Conservation (phyloP, 2,329 filamentous ascomycete genomes). For the Clonostachys sp. region DNA sequence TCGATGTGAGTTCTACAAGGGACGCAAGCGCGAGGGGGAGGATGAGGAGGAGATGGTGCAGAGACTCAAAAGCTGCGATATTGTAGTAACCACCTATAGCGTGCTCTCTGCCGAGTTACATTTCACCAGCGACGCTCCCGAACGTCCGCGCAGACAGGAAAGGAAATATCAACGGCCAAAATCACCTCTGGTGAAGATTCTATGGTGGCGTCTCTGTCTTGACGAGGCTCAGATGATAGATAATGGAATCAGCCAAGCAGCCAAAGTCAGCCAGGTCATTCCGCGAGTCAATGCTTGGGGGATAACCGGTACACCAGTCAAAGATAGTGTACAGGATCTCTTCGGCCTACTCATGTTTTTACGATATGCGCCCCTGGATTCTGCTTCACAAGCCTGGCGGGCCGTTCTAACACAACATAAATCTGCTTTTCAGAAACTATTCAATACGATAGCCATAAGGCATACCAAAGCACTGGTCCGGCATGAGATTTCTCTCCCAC, state of each 20-base stretch:
- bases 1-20: slow-evolving; percentile 51
- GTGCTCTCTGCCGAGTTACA: slow-evolving; percentile 79
- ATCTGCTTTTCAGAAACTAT: slow-evolving; percentile 62
- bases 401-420: slow-evolving; percentile 58
- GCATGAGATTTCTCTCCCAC: slow-evolving; percentile 72
- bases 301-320: slow-evolving; percentile 82
- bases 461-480: slow-evolving; percentile 82
- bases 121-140: slow-evolving; percentile 65
- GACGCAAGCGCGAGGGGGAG: slow-evolving; percentile 29
- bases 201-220: slow-evolving; percentile 81
- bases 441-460: slow-evolving; percentile 68
- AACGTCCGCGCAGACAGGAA: slow-evolving; percentile 60
- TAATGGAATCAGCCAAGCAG: slow-evolving; percentile 78
- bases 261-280: slow-evolving; percentile 72
- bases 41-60: slow-evolving; percentile 33
- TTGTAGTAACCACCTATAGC: slow-evolving; percentile 61
- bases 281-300: slow-evolving; percentile 88
- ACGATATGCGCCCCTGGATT: slow-evolving; percentile 70
- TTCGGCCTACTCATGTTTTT: slow-evolving; percentile 80
- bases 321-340: slow-evolving; percentile 72
- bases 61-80: slow-evolving; percentile 45
- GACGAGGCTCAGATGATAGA: slow-evolving; percentile 92
- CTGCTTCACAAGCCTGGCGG: slow-evolving; percentile 61
- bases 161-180: slow-evolving; percentile 61
- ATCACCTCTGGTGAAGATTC: slow-evolving; percentile 75